These are phyloP conservation scores for Effrenium voratum DNA, from an alignment of 73 alveolate species.

Conservation along the genomic window DNA sequence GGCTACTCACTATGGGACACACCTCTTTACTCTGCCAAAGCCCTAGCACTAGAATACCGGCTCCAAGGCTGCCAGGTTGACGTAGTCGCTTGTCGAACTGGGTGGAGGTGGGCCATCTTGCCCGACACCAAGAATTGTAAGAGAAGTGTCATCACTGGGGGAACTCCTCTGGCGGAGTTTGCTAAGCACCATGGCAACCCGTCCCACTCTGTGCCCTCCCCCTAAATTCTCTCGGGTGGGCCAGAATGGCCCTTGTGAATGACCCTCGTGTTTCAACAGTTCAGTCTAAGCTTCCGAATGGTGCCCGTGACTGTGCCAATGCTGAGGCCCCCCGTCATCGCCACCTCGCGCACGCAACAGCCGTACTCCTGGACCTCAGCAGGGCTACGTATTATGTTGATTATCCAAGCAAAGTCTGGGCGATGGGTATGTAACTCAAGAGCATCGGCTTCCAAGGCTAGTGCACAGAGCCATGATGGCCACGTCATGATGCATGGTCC, in stretches of 20 bases:
- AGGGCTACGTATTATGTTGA: too few relatives aligned
- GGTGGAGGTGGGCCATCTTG: too few relatives aligned
- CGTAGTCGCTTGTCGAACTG: too few relatives aligned
- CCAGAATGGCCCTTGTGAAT: neutral
- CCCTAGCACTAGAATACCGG: too few relatives aligned
- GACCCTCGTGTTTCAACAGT: too few relatives aligned
- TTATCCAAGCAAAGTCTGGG: too few relatives aligned
- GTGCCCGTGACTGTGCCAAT: neutral
- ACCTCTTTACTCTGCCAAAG: too few relatives aligned
- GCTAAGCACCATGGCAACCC: neutral
- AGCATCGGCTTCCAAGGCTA: too few relatives aligned
- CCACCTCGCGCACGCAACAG: neutral
- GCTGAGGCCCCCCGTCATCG: conserved; percentile 26
- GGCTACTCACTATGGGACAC: too few relatives aligned
- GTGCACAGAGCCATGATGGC: neutral
- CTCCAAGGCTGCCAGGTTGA: too few relatives aligned
- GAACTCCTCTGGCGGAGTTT: neutral
- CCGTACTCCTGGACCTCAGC: conserved; percentile 54
- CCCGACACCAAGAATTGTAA: too few relatives aligned
- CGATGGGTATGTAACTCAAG: too few relatives aligned
- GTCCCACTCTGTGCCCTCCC: neutral
- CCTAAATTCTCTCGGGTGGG: neutral
- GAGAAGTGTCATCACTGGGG: neutral
- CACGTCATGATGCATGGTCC: neutral
- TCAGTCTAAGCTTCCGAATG: conserved; percentile 21